phyloP scores from a whole-genome alignment of 2,329 filamentous ascomycete species.

The Blastomyces emzantsi region DNA sequence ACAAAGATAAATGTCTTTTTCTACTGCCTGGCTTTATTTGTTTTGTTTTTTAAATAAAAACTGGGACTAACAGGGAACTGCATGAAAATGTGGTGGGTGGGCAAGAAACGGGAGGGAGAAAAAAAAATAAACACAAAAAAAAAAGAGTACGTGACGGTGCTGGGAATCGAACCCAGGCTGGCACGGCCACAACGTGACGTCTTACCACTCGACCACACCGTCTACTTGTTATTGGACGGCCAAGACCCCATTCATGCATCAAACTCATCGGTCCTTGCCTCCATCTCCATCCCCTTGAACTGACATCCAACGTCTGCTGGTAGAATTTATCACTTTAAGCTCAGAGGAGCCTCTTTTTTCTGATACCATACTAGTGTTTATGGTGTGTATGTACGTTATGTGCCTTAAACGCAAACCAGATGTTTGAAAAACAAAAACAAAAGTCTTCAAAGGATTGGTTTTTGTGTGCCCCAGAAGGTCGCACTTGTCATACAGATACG shows the following conservation, averaged over 20 bases:
- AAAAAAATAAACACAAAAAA: background rate
- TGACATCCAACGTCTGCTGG: too few species aligned
- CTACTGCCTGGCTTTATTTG: background rate
- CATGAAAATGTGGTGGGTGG: too few species aligned
- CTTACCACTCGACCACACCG: constrained; percentile 10
- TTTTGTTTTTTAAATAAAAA: background rate
- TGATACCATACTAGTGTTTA: too few species aligned
- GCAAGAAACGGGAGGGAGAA: background rate
- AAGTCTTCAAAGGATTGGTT: too few species aligned
- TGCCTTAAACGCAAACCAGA: too few species aligned
- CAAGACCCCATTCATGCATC: background rate
- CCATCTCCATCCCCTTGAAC: too few species aligned
- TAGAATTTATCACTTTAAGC: too few species aligned
- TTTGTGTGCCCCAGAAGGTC: too few species aligned
- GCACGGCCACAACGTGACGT: constrained; percentile 9
- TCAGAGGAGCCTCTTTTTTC: too few species aligned
- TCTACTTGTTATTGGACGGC: constrained; percentile 17
- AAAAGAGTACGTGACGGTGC: constrained; percentile 3
- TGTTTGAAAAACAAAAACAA: too few species aligned
- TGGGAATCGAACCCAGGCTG: constrained; percentile 10
- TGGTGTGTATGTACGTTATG: too few species aligned
- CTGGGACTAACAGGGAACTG: background rate
- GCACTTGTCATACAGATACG: too few species aligned
- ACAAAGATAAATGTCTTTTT: background rate
- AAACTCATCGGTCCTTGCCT: background rate